Evolutionary conservation across 129 eudicot species (phyloP), one percentile per base, ranked within the genome.

Genomic region (Smallanthus sonchifolius): DNA sequence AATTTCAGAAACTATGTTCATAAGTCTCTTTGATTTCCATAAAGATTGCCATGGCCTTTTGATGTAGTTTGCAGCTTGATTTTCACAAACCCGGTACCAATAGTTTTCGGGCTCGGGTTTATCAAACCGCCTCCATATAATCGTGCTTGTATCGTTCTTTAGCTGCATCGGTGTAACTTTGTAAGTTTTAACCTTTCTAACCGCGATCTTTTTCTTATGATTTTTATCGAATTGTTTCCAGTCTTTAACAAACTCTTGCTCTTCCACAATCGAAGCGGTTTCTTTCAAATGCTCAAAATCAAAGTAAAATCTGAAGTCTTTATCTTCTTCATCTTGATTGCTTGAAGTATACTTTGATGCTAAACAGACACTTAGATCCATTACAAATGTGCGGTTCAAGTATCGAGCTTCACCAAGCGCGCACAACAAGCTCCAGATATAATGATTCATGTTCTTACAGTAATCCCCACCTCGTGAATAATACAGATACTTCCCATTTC

Each of bases 201-300:
- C 85, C 0, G 96, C 80, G 54, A 85, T 79, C 75, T 88, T 95
- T 76, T 45, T 82, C 75, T 88, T 91, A 71, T 82, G 97, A 42
- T 78, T 81, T 77, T 81, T 95, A 65, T 91, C 91, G 88, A 87
- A 95, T 72, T 38, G 84, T 79, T 73, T 88, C 99, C 99, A 91
- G 62, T 95, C 96, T 70, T 74, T 77, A 49, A 79, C 85, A 30
- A 95, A 95, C 44, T 95, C 94, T 6, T 75, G 82, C 77, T 88
- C 94, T 65, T 88, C 99, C 51, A 87, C 94, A 42, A 95, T 87
- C 9, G 96, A 84, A 51, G 90, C 77, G n/a, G 40, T 76, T 77
- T 95, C 97, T 79, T 95, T 95, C 83, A 95, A 75, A 83, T 95
- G 99, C 77, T 95, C 99, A 17, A 95, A 95, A 85, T 95, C 99